phyloP scores from a whole-genome alignment of 257 asterid genomes.

The Fraxinus quadrangulata region DNA sequence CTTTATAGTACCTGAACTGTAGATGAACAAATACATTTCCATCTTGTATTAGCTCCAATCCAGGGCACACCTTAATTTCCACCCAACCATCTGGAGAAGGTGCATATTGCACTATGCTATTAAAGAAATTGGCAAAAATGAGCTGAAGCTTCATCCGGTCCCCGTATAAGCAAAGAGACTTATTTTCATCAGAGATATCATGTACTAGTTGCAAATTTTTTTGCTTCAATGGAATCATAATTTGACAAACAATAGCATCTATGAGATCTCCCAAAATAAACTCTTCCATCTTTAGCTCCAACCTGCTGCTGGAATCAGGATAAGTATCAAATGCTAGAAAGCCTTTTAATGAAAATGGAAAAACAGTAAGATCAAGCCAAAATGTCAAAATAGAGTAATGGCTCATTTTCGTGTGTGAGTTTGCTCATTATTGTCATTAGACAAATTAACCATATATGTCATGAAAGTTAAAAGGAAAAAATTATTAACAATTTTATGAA shows the following conservation, averaged over 20 bases:
- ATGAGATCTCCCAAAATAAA: constrained; percentile 54
- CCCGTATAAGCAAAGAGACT: constrained; percentile 44
- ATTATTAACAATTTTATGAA: no score
- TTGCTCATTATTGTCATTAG: not conserved
- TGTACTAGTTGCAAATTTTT: constrained; percentile 44
- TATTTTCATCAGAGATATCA: constrained; percentile 54
- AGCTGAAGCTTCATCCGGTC: constrained; percentile 65
- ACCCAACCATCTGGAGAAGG: constrained; percentile 61
- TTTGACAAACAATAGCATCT: constrained; percentile 64
- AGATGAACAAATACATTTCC: constrained; percentile 49
- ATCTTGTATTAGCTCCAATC: constrained; percentile 44
- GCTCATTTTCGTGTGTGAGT: not conserved
- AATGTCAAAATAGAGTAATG: no score
- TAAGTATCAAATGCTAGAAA: constrained; percentile 2
- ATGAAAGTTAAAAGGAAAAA: no score
- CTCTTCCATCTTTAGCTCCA: constrained; percentile 51
- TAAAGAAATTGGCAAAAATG: constrained; percentile 56
- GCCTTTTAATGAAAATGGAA: no score
- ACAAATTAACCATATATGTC: not conserved
- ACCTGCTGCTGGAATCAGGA: constrained; percentile 37
- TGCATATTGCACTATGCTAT: constrained; percentile 47
- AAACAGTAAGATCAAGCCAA: no score
- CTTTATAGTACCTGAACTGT: constrained; percentile 57
- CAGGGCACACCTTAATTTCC: constrained; percentile 55
- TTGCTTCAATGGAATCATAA: constrained; percentile 53